phyloP scores from a whole-genome alignment of 2,329 filamentous ascomycete genomes.

The Ophiostoma tasmaniense region DNA sequence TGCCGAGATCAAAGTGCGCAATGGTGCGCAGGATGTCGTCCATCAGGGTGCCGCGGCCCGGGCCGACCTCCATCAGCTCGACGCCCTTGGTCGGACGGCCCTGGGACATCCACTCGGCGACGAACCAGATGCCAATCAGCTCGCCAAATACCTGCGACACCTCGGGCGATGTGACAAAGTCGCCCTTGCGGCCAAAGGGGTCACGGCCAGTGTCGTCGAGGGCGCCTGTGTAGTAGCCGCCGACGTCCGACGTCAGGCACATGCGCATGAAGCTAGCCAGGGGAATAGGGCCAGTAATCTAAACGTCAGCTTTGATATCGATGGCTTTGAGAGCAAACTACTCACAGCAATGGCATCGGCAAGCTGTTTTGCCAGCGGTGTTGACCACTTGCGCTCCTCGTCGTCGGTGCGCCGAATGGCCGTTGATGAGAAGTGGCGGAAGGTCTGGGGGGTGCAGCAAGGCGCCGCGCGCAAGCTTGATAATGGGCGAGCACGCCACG shows the following conservation, averaged over 20 bases:
- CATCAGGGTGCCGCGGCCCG: conserved; percentile 92
- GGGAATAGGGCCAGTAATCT: conserved; percentile 77
- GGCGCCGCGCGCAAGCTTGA: background rate
- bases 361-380: conserved; percentile 79
- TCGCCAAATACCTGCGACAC: conserved; percentile 97
- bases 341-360: conserved; percentile 62
- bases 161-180: conserved; percentile 95
- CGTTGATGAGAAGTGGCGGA: conserved; percentile 26
- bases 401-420: conserved; percentile 18
- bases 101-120: conserved; percentile 94
- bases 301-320: background rate
- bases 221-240: conserved; percentile 85
- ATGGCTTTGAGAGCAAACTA: too few species aligned
- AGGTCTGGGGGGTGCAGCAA: background rate
- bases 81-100: conserved; percentile 65
- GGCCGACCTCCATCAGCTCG: conserved; percentile 87
- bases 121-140: conserved; percentile 86
- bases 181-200: conserved; percentile 85
- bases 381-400: conserved; percentile 68
- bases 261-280: conserved; percentile 97
- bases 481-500: background rate
- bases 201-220: conserved; percentile 57
- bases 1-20: conserved; percentile 67
- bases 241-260: conserved; percentile 83
- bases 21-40: conserved; percentile 91